A percentile compares a stretch with the other conserved stretches of the same genome.
Conservation (phyloP, 805 yeast species). For the Pichia paraexigua region DNA sequence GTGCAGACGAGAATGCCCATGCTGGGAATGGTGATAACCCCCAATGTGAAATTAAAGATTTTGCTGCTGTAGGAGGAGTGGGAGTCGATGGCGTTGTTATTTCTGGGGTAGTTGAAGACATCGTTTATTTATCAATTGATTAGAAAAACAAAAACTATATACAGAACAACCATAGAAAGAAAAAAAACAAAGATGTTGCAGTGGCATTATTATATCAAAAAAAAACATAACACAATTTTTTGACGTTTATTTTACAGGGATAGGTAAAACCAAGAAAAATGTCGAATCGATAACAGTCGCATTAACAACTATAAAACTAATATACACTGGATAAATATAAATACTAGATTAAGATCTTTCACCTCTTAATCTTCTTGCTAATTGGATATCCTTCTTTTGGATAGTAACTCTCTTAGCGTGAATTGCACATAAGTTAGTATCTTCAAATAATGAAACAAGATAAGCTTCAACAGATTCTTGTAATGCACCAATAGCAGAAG, state of each 20-base stretch:
- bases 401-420: conserved; percentile 99
- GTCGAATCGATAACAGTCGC: not conserved
- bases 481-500: conserved; percentile 94
- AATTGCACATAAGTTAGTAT: conserved; percentile 96
- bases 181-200: too few species aligned
- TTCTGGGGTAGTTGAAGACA: not conserved
- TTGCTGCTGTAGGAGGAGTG: not conserved
- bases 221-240: too few species aligned
- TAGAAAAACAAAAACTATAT: too few species aligned
- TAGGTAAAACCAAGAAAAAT: not conserved
- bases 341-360: conserved; percentile 61
- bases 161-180: too few species aligned
- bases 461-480: conserved; percentile 99
- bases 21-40: conserved; percentile 40
- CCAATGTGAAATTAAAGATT: conserved; percentile 3
- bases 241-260: not conserved
- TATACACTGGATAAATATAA: conserved; percentile 11
- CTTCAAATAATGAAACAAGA: conserved; percentile 92
- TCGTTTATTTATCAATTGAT: not conserved
- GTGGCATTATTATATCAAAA: too few species aligned
- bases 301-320: conserved; percentile 14
- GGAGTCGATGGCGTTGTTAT: not conserved
- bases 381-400: conserved; percentile 96
- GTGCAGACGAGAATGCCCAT: conserved; percentile 31
- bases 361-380: conserved; percentile 98